These are phyloP conservation scores for Arachis monticola DNA, from an alignment of 331 rosid species.

Conservation along the genomic window DNA sequence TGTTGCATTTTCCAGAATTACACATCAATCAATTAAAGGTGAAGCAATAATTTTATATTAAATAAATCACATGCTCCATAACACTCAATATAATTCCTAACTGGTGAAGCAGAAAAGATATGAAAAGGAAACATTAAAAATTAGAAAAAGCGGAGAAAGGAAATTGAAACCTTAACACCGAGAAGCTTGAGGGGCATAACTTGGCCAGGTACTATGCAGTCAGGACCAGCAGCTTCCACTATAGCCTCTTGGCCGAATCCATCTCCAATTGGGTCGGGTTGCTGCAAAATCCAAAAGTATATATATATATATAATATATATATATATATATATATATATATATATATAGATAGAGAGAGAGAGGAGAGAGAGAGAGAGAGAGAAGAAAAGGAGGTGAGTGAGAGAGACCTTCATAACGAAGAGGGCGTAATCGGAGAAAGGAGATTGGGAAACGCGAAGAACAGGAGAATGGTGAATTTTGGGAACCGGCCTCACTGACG, in stretches of 20 bases:
- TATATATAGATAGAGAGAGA: not conserved
- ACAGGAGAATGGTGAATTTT: constrained; percentile 81
- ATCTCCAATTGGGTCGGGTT: constrained; percentile 71
- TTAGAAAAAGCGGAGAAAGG: not conserved
- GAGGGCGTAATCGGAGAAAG: constrained; percentile 70
- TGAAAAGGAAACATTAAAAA: not conserved
- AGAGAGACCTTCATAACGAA: constrained; percentile 69
- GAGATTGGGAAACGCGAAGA: constrained; percentile 67
- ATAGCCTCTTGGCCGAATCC: constrained; percentile 80
- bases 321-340: too few species aligned
- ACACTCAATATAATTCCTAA: not conserved
- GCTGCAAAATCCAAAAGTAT: constrained; percentile 47
- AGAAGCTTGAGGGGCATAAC: constrained; percentile 65
- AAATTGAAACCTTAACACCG: constrained; percentile 74
- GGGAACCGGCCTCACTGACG: constrained; percentile 68
- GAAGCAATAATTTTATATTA: not conserved
- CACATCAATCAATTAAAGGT: not conserved
- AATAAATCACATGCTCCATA: not conserved
- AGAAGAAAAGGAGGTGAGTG: constrained; percentile 10
- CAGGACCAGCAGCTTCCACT: constrained; percentile 97
- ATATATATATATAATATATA: not conserved
- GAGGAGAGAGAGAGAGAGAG: not conserved
- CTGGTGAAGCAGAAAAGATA: not conserved
- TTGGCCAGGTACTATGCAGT: constrained; percentile 90
- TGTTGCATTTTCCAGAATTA: not conserved